A percentile compares a stretch with the other conserved stretches of the same genome.
These are phyloP conservation scores for Vitis vinifera DNA, from an alignment of 164 flowering plant species.

Conservation along the genomic window DNA sequence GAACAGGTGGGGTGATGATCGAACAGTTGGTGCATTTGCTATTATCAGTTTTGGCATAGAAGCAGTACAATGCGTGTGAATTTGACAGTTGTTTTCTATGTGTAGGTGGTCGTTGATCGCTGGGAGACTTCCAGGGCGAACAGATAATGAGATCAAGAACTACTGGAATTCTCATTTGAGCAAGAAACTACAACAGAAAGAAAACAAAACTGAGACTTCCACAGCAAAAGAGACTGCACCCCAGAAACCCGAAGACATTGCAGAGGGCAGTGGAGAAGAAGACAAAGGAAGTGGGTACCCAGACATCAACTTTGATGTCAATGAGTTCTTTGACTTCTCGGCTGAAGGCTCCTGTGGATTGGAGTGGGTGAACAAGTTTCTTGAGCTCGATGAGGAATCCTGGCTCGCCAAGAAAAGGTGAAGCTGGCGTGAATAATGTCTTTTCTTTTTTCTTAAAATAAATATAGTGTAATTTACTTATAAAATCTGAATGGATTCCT, in stretches of 20 bases:
- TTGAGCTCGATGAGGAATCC: conserved; percentile 26
- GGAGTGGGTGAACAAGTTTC: conserved; percentile 38
- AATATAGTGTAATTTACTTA: no score
- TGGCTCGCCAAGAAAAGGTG: conserved; percentile 7
- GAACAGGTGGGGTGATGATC: conserved; percentile 27
- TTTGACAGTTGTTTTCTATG: not conserved
- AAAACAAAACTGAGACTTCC: conserved; percentile 2
- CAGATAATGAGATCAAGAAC: conserved; percentile 39
- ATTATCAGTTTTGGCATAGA: not conserved
- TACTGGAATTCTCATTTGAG: conserved; percentile 51
- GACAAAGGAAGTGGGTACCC: conserved; percentile 2
- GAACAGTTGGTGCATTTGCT: not conserved
- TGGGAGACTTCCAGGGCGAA: conserved; percentile 41
- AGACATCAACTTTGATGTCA: conserved; percentile 18
- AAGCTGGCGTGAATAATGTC: not conserved
- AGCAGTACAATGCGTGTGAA: not conserved
- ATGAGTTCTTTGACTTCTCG: conserved; percentile 37
- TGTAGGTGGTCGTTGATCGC: conserved; percentile 41
- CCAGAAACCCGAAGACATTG: not conserved
- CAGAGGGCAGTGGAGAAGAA: not conserved
- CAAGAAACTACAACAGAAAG: conserved; percentile 28
- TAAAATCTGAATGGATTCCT: no score
- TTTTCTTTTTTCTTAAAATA: no score
- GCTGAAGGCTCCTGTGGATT: conserved; percentile 23
- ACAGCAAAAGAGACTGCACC: not conserved